These are phyloP conservation scores for Talinum fruticosum DNA, from an alignment of 148 eudicot genomes.

Conservation along the genomic window DNA sequence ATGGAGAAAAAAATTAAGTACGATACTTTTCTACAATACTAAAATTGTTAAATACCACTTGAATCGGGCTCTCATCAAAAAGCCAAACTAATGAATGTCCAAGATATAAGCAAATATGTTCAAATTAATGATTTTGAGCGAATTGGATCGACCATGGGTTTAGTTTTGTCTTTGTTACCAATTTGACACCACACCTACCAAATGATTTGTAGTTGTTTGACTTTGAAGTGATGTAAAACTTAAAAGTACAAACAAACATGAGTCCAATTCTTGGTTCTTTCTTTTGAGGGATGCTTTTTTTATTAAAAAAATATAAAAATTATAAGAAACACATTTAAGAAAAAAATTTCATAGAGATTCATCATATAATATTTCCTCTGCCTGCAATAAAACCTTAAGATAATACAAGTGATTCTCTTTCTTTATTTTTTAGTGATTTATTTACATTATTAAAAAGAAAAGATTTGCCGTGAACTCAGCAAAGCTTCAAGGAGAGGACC, in stretches of 20 bases:
- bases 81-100: too few species aligned
- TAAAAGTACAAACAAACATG: constrained; percentile 11
- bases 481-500: constrained; percentile 28
- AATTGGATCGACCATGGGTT: neutral
- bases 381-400: constrained; percentile 15
- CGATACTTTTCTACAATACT: too few species aligned
- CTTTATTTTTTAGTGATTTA: neutral
- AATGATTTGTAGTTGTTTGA: constrained; percentile 14
- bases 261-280: constrained; percentile 3
- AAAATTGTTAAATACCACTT: too few species aligned
- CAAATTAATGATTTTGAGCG: neutral
- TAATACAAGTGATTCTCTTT: neutral
- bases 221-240: constrained; percentile 8
- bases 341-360: neutral
- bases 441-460: constrained; percentile 9
- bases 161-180: neutral
- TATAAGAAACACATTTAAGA: neutral
- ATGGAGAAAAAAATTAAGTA: too few species aligned
- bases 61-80: too few species aligned
- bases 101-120: neutral
- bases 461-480: constrained; percentile 19
- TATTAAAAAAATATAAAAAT: too few species aligned
- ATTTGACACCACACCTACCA: neutral
- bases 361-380: constrained; percentile 10
- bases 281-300: constrained; percentile 3